Evolutionary conservation across 352 stramenopile genomes (phyloP).

Genomic region (Pythium grandisporangium): DNA sequence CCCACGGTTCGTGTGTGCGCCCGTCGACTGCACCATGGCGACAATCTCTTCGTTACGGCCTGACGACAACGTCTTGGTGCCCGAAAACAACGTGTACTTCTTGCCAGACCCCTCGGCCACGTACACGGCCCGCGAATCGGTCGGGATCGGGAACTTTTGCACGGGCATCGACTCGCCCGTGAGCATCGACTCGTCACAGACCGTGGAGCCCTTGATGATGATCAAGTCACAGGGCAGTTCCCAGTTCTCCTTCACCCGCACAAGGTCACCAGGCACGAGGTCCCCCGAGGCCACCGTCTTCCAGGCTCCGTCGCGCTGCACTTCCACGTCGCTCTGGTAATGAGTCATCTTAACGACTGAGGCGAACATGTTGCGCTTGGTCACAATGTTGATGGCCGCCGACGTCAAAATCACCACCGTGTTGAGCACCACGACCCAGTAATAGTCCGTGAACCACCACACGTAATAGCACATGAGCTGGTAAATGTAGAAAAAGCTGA

Average conservation of each 20-base stretch:
- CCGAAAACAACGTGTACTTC: conserved; percentile 51
- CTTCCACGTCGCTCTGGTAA: conserved; percentile 28
- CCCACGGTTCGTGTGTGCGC: conserved; percentile 45
- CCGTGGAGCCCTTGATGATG: conserved; percentile 16
- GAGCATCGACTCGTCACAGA: conserved; percentile 24
- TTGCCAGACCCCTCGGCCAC: conserved; percentile 20
- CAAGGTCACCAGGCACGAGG: conserved; percentile 21
- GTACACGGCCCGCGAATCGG: conserved; percentile 16
- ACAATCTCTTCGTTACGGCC: conserved; percentile 18
- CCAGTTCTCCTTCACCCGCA: conserved; percentile 16
- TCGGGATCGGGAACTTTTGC: conserved; percentile 23
- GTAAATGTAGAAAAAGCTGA: conserved; percentile 23
- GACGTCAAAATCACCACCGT: conserved; percentile 16
- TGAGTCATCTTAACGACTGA: conserved; percentile 18
- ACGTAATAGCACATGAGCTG: conserved; percentile 19
- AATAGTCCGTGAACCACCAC: conserved; percentile 25
- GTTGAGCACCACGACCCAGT: conserved; percentile 13
- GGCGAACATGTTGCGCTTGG: conserved; percentile 17
- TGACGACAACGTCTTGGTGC: conserved; percentile 42
- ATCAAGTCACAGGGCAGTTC: conserved; percentile 22
- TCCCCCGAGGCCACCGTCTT: conserved; percentile 13
- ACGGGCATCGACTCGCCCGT: conserved; percentile 44
- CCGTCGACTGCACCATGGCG: conserved; percentile 40
- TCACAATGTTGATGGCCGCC: conserved; percentile 17
- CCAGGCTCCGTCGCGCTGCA: conserved; percentile 16